Conservation (phyloP, 352 stramenopile species). For the Phytopythium sindhum region DNA sequence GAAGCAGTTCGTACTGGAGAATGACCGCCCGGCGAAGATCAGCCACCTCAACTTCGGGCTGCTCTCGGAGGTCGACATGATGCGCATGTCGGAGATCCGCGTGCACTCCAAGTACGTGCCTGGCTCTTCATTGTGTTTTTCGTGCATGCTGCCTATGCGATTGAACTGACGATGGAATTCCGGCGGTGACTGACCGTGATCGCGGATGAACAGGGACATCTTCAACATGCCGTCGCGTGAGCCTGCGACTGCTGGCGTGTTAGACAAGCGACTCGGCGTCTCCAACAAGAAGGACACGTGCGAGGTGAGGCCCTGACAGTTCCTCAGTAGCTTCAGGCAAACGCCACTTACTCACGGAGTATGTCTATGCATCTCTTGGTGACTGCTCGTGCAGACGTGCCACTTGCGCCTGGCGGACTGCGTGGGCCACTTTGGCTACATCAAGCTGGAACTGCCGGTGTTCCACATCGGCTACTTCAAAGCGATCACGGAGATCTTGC, state of each 20-base stretch:
- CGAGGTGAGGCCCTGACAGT: constrained; percentile 67
- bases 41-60: constrained; percentile 98
- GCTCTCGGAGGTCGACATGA: constrained; percentile 95
- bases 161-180: not conserved
- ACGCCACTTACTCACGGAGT: not conserved
- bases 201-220: constrained; percentile 79
- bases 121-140: not conserved
- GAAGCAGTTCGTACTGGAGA: constrained; percentile 88
- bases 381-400: constrained; percentile 40
- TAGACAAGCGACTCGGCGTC: constrained; percentile 97
- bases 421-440: constrained; percentile 99
- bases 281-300: constrained; percentile 97
- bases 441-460: constrained; percentile 96
- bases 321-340: too few species aligned
- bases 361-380: not conserved
- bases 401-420: constrained; percentile 94
- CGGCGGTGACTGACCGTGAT: not conserved
- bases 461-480: constrained; percentile 99
- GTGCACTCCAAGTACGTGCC: constrained; percentile 75
- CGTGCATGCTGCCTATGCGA: too few species aligned
- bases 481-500: constrained; percentile 95
- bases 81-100: constrained; percentile 94
- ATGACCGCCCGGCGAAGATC: constrained; percentile 92
- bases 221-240: constrained; percentile 96
- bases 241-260: constrained; percentile 90